Evolutionary conservation across 495 filamentous ascomycete species (phyloP).

Genomic region (Daldinia caldariorum): DNA sequence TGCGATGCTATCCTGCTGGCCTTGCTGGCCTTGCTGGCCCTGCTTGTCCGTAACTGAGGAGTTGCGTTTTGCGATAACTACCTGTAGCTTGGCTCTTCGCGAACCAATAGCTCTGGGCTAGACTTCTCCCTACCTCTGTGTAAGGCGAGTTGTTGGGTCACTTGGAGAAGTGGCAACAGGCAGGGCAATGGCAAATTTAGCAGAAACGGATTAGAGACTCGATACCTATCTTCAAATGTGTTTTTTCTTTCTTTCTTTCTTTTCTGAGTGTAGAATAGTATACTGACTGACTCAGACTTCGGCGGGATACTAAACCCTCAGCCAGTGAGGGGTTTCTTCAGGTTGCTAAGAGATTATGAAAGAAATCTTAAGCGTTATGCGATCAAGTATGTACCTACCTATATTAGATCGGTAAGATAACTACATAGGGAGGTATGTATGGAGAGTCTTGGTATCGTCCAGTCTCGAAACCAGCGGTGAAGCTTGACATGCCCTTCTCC

Average conservation of each 20-base stretch:
- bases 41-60: slow-evolving; percentile 11
- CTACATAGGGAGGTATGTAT: not conserved
- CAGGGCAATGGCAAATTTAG: slow-evolving; percentile 21
- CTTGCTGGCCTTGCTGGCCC: not conserved
- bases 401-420: slow-evolving; percentile 7
- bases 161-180: slow-evolving; percentile 19
- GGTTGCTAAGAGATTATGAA: slow-evolving; percentile 9
- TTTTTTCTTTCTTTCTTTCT: slow-evolving; percentile 8
- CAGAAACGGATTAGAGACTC: slow-evolving; percentile 30
- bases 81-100: slow-evolving; percentile 37
- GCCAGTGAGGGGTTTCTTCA: not conserved
- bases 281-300: slow-evolving; percentile 13
- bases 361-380: not conserved
- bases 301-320: slow-evolving; percentile 25
- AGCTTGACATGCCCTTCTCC: slow-evolving; percentile 33
- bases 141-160: slow-evolving; percentile 30
- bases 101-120: slow-evolving; percentile 34
- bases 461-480: slow-evolving; percentile 44
- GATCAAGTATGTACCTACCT: slow-evolving; percentile 17
- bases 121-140: slow-evolving; percentile 28
- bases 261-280: slow-evolving; percentile 18
- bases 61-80: slow-evolving; percentile 28
- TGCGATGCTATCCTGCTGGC: slow-evolving; percentile 26
- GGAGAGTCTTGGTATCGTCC: slow-evolving; percentile 40
- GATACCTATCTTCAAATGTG: slow-evolving; percentile 24